Conservation (phyloP, 1,284 basidiomycete genomes). For the Austroboletus niveus region DNA sequence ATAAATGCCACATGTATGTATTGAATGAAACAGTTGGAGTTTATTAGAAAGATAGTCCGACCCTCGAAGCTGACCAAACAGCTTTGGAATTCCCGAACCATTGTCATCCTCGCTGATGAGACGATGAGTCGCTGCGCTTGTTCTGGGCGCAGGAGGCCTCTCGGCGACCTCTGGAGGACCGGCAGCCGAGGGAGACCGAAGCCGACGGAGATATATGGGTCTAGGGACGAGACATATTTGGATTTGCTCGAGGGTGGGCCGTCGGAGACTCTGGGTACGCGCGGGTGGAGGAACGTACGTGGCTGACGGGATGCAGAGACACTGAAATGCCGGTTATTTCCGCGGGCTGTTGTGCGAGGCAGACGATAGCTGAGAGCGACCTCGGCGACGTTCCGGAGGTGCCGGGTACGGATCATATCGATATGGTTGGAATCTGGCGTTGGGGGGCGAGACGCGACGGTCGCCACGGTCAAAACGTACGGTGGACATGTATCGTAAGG, state of each 20-base stretch:
- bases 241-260: conserved; percentile 6
- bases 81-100: not conserved
- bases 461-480: too few relatives aligned
- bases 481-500: conserved; percentile 1
- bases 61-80: not conserved
- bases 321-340: conserved; percentile 7
- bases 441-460: too few relatives aligned
- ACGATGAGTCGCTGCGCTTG: conserved; percentile 8
- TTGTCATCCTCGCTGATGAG: not conserved
- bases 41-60: too few relatives aligned
- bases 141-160: conserved; percentile 5
- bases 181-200: conserved; percentile 6
- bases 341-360: not conserved
- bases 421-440: not conserved
- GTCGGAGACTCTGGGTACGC: not conserved
- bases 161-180: conserved; percentile 14
- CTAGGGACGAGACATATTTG: conserved; percentile 1
- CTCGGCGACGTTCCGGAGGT: too few relatives aligned
- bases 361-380: not conserved
- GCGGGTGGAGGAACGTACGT: conserved; percentile 13
- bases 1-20: too few relatives aligned
- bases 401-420: not conserved
- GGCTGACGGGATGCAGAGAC: conserved; percentile 1
- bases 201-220: conserved; percentile 13
- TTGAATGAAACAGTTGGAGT: too few relatives aligned